These are phyloP conservation scores for Brassica rapa DNA, from an alignment of 345 rosid genomes.

Conservation along the genomic window DNA sequence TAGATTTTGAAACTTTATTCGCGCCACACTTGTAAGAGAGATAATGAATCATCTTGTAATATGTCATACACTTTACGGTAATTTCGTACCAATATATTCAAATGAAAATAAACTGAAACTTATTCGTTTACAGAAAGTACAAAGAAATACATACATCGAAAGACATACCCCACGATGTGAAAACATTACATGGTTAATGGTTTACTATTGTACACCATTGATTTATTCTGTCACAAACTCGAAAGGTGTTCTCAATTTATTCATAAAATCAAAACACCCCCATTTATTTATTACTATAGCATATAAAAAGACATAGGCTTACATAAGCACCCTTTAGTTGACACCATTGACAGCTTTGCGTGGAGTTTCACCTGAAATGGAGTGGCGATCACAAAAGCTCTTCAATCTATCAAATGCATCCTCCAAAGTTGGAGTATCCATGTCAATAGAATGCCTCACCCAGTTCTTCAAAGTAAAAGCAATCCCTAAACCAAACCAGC, in stretches of 20 bases:
- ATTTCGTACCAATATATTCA: not conserved
- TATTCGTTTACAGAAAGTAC: not conserved
- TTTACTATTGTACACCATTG: not conserved
- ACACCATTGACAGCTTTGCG: not conserved
- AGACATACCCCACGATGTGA: not conserved
- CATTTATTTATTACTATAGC: not conserved
- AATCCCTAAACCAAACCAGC: conserved; percentile 42
- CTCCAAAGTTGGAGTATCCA: conserved; percentile 19
- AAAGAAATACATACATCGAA: not conserved
- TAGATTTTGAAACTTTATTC: too few species aligned
- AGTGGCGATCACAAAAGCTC: conserved; percentile 16
- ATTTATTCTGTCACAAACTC: not conserved
- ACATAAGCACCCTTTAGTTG: not conserved
- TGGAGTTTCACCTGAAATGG: not conserved
- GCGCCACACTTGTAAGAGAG: not conserved
- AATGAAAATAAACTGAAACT: not conserved
- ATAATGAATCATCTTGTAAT: not conserved
- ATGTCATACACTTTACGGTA: not conserved
- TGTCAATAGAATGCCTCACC: conserved; percentile 33
- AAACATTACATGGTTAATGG: conserved; percentile 3
- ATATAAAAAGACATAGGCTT: not conserved
- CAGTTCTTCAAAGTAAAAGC: conserved; percentile 45
- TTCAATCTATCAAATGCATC: conserved; percentile 30
- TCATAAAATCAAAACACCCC: not conserved
- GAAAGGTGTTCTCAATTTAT: conserved; percentile 4